phyloP scores from a whole-genome alignment of 257 asterid species.

The Echium plantagineum region DNA sequence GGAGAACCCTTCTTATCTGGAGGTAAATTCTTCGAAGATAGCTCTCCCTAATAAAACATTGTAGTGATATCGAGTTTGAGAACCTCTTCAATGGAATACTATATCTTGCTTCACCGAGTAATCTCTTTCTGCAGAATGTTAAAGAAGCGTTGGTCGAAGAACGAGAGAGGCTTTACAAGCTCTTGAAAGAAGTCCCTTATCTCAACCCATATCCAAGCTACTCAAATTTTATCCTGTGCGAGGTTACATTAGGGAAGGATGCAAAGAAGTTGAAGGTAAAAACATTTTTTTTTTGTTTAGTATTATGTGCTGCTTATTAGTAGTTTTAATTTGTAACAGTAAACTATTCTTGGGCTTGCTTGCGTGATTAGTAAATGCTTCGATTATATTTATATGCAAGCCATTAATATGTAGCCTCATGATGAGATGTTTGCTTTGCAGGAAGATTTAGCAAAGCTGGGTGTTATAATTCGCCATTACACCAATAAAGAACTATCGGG shows the following conservation, averaged over 20 bases:
- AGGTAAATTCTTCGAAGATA: constrained; percentile 28
- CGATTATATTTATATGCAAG: not conserved
- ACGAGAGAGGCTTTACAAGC: constrained; percentile 65
- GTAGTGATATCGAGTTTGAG: not conserved
- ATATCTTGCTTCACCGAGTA: constrained; percentile 6
- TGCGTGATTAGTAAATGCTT: not conserved
- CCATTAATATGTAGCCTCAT: not conserved
- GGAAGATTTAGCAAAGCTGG: constrained; percentile 86
- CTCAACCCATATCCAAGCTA: constrained; percentile 83
- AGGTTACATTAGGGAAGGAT: constrained; percentile 79
- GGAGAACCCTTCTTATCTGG: constrained; percentile 67
- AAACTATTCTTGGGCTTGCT: not conserved
- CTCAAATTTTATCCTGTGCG: constrained; percentile 89
- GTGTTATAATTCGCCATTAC: constrained; percentile 95
- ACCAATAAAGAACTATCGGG: constrained; percentile 72
- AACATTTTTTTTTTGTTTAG: not conserved
- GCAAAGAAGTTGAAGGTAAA: constrained; percentile 95
- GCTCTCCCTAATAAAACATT: not conserved
- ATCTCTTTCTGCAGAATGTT: constrained; percentile 50
- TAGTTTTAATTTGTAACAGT: not conserved
- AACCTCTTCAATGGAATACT: not conserved
- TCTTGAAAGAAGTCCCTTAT: constrained; percentile 79
- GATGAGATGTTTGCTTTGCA: constrained; percentile 18
- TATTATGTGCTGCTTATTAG: not conserved
- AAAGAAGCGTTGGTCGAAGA: constrained; percentile 86